Percentiles rank a stretch among this genome's conserved stretches.
Evolutionary conservation across 176 grass and related monocot species (phyloP).

Genomic region (Triticum dicoccoides): DNA sequence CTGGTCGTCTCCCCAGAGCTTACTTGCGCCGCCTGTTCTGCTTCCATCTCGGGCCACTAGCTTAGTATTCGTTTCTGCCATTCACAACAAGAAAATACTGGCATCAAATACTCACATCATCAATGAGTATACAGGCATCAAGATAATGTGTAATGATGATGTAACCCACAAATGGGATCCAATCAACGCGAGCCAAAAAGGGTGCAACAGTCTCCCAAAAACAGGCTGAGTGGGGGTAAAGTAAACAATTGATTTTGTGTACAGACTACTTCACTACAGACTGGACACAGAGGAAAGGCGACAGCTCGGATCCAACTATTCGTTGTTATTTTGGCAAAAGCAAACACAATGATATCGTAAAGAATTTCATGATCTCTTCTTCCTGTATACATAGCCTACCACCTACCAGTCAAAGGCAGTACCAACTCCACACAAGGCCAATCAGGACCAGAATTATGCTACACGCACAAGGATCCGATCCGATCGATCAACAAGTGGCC

Average conservation of each 20-base stretch:
- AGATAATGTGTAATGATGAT: not conserved
- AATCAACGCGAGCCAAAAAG: not conserved
- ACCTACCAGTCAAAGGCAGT: not conserved
- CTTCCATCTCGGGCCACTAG: constrained; percentile 34
- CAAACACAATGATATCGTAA: not conserved
- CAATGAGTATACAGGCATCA: not conserved
- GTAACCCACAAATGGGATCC: not conserved
- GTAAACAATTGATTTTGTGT: constrained; percentile 24
- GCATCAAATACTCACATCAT: constrained; percentile 19
- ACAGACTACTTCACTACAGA: constrained; percentile 32
- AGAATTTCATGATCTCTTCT: not conserved
- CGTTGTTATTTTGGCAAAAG: constrained; percentile 1
- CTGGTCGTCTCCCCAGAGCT: constrained; percentile 10
- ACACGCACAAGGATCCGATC: not conserved
- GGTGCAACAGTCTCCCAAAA: not conserved
- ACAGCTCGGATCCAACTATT: constrained; percentile 8
- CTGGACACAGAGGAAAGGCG: constrained; percentile 27
- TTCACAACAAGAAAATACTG: not conserved
- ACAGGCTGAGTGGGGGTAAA: not conserved
- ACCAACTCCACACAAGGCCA: constrained; percentile 1
- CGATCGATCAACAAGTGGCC: not conserved
- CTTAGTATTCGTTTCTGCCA: constrained; percentile 30
- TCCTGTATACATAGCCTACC: not conserved
- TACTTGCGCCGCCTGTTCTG: constrained; percentile 11
- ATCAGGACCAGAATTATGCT: not conserved